Percentiles rank a stretch among this genome's conserved stretches.
phyloP scores from a whole-genome alignment of 2,329 filamentous ascomycete genomes.

The Nigrospora osmanthi region DNA sequence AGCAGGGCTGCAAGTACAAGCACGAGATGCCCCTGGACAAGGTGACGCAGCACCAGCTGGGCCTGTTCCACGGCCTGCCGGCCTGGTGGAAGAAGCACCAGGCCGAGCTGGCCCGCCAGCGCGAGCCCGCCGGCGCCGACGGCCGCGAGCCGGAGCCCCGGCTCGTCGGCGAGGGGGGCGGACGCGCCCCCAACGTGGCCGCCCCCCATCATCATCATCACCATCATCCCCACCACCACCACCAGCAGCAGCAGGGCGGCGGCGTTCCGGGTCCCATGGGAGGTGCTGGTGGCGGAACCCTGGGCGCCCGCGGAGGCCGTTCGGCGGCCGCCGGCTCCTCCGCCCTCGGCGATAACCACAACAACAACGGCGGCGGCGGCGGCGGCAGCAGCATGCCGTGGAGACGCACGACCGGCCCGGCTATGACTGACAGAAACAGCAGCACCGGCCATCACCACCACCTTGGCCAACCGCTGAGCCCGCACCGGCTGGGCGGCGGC shows the following conservation, averaged over 20 bases:
- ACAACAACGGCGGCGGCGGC: background rate
- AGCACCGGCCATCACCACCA: no score
- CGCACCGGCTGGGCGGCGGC: no score
- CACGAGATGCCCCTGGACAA: slow-evolving; percentile 78
- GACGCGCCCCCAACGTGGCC: no score
- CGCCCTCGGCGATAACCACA: background rate
- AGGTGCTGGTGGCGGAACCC: background rate
- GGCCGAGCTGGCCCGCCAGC: slow-evolving; percentile 30
- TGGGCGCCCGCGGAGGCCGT: background rate
- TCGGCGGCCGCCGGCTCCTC: no score
- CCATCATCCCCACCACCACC: no score
- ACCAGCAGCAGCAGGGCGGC: background rate
- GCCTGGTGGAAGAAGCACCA: slow-evolving; percentile 51
- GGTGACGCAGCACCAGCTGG: slow-evolving; percentile 58
- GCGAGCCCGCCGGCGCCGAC: slow-evolving; percentile 6
- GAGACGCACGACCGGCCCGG: background rate
- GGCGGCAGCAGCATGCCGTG: background rate
- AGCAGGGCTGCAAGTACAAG: slow-evolving; percentile 82
- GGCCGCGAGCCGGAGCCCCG: background rate
- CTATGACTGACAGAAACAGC: no score
- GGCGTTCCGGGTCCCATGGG: background rate
- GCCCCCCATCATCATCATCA: no score
- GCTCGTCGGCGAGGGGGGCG: no score
- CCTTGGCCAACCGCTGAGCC: no score
- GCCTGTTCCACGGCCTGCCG: slow-evolving; percentile 59